A percentile compares a stretch with the other conserved stretches of the same genome.
Conservation (phyloP, 176 grass and related monocot species). For the Sorghum bicolor region Sorghum_bicolor_NCBIv3 NC_012870.2:17924001-17924500, state of each 20-base stretch:
- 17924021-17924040: neutral
- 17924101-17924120: slow-evolving; percentile 45
- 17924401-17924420: neutral
- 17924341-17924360: neutral
- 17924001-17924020: neutral
- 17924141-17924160: slow-evolving; percentile 76
- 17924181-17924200: slow-evolving; percentile 21
- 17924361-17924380: neutral
- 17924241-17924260: slow-evolving; percentile 5
- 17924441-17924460: slow-evolving; percentile 14
- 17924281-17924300: neutral
- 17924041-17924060: neutral
- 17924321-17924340: neutral
- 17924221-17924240: slow-evolving; percentile 1
- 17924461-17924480: neutral
- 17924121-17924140: slow-evolving; percentile 52
- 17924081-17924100: slow-evolving; percentile 68
- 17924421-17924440: neutral
- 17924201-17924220: slow-evolving; percentile 28
- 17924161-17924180: slow-evolving; percentile 65
- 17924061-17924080: slow-evolving; percentile 59
- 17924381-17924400: neutral
- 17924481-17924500: slow-evolving; percentile 39
- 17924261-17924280: slow-evolving; percentile 4
- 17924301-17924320: slow-evolving; percentile 5